Conservation (phyloP, 257 asterid genomes). For the Solanum bulbocastanum region DNA sequence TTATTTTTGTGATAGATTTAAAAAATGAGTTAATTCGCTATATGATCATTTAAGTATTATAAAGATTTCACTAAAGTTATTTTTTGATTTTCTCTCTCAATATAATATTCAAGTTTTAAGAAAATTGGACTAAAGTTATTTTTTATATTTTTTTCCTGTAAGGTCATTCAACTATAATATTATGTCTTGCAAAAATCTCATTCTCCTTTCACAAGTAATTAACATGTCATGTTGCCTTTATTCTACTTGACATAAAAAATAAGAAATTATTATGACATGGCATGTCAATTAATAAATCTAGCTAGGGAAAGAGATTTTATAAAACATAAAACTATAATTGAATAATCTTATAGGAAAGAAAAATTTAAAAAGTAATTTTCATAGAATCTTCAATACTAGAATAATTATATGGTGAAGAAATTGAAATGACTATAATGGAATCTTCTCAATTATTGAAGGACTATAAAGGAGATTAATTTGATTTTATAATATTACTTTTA, state of each 20-base stretch:
- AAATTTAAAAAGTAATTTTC: too few relatives aligned
- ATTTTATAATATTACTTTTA: too few relatives aligned
- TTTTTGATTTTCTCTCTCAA: neutral
- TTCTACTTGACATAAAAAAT: neutral
- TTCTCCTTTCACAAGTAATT: neutral
- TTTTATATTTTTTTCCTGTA: fast-evolving
- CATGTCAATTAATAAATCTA: neutral
- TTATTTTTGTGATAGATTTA: neutral
- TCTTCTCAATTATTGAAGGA: too few relatives aligned
- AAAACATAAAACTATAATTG: neutral
- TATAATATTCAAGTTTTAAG: too few relatives aligned
- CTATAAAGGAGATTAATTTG: neutral
- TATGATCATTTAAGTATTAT: neutral
- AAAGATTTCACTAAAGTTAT: neutral
- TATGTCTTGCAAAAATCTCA: neutral
- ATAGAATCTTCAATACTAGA: neutral
- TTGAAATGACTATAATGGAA: neutral
- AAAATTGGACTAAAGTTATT: too few relatives aligned
- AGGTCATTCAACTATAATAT: neutral
- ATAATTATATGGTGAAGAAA: neutral
- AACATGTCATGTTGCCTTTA: neutral
- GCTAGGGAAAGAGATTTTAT: neutral
- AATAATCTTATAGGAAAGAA: too few relatives aligned
- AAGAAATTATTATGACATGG: neutral
- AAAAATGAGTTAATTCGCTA: neutral